Conservation (phyloP, 2,329 filamentous ascomycete genomes). For the Cercospora citrullina region DNA sequence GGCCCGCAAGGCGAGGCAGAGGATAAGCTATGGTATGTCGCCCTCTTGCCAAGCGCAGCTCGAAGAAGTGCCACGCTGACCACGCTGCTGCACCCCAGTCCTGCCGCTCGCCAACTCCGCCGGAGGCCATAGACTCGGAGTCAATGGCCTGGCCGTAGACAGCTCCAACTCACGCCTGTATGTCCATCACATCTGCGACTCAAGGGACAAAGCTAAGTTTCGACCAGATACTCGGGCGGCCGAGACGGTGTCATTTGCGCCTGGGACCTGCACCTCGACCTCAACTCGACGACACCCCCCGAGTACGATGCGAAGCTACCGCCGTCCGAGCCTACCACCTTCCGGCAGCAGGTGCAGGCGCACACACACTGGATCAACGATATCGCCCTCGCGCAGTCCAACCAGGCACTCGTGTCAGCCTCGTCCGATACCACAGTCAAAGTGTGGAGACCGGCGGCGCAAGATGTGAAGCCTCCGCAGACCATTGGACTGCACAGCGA, state of each 20-base stretch:
- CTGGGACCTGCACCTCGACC: conserved; percentile 81
- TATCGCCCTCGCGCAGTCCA: conserved; percentile 75
- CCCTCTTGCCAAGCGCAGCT: neutral
- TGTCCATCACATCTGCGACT: neutral
- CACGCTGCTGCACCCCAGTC: conserved; percentile 39
- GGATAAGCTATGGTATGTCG: conserved; percentile 52
- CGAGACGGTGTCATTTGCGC: conserved; percentile 94
- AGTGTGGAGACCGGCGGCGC: conserved; percentile 76
- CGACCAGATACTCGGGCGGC: conserved; percentile 77
- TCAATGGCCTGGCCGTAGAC: conserved; percentile 92
- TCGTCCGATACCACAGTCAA: conserved; percentile 95
- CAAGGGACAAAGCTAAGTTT: conserved; percentile 38
- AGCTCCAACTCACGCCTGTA: conserved; percentile 72
- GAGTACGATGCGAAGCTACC: conserved; percentile 39
- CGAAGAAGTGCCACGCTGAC: conserved; percentile 18
- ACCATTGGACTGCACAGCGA: conserved; percentile 92
- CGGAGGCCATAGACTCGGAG: conserved; percentile 79
- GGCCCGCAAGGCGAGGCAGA: conserved; percentile 55
- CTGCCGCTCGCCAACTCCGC: conserved; percentile 71
- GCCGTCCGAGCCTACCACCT: conserved; percentile 49
- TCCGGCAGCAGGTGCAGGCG: conserved; percentile 68
- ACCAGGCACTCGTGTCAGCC: conserved; percentile 78
- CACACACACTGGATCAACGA: conserved; percentile 98
- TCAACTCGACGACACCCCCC: conserved; percentile 45
- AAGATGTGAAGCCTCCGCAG: conserved; percentile 64